A percentile compares a stretch with the other conserved stretches of the same genome.
phyloP scores from a whole-genome alignment of 2,329 filamentous ascomycete genomes.

The Beauveria medogensis region DNA sequence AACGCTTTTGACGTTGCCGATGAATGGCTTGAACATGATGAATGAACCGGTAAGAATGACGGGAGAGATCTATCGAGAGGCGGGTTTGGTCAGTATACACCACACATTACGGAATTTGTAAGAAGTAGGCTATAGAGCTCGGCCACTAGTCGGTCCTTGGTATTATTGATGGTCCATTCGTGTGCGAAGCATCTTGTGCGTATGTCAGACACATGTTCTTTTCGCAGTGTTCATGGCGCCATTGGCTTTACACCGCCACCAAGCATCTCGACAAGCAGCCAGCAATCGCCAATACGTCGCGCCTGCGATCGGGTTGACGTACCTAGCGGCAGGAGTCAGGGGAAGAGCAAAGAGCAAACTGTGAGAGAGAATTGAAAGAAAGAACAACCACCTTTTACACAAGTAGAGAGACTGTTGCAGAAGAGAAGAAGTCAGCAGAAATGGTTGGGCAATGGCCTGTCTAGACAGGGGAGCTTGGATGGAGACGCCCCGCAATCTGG shows the following conservation, averaged over 20 bases:
- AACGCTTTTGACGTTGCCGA: constrained; percentile 83
- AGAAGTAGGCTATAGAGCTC: neutral
- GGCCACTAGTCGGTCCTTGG: neutral
- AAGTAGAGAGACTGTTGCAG: constrained; percentile 3
- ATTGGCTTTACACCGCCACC: constrained; percentile 8
- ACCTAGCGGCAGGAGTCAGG: neutral
- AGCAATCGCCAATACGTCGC: neutral
- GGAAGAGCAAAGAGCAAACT: neutral
- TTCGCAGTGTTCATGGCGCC: neutral
- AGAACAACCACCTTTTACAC: neutral
- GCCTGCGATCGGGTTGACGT: neutral
- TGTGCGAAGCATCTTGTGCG: neutral
- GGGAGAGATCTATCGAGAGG: constrained; percentile 1
- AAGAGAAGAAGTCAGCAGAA: neutral
- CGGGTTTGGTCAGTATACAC: neutral
- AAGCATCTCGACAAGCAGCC: neutral
- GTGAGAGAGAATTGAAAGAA: neutral
- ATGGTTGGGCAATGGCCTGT: neutral
- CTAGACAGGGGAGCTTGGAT: constrained; percentile 3
- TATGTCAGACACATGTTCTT: neutral
- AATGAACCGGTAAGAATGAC: constrained; percentile 17
- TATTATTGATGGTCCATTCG: neutral
- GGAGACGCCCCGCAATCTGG: constrained; percentile 8
- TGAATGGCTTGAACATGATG: constrained; percentile 45
- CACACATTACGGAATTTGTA: neutral